A percentile compares a stretch with the other conserved stretches of the same genome.
phyloP scores from a whole-genome alignment of 1,284 basidiomycete genomes.

The Ustilago vetiveriae region DNA sequence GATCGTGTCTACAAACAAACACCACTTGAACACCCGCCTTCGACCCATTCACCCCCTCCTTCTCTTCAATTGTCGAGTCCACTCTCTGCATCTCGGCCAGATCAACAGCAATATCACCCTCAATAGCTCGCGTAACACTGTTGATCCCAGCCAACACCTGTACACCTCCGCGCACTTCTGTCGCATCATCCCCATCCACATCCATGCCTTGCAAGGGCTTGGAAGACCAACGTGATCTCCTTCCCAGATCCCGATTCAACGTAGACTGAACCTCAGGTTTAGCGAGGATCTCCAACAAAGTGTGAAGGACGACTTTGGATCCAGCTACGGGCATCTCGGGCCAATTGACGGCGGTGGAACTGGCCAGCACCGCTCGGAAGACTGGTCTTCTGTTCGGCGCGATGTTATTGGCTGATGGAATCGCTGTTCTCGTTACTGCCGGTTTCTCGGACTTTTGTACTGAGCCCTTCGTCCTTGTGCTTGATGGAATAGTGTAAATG shows the following conservation, averaged over 20 bases:
- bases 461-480: too few species aligned
- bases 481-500: too few species aligned
- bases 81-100: conserved; percentile 1
- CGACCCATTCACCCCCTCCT: background rate
- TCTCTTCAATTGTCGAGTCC: conserved; percentile 5
- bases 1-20: conserved; percentile 46
- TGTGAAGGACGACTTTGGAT: conserved; percentile 44
- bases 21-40: conserved; percentile 17
- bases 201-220: background rate
- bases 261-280: conserved; percentile 10
- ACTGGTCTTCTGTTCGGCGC: conserved; percentile 34
- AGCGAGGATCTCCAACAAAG: conserved; percentile 34
- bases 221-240: conserved; percentile 2
- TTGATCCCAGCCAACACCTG: conserved; percentile 39
- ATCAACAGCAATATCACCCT: conserved; percentile 21
- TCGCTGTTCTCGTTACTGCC: background rate
- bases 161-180: too few species aligned
- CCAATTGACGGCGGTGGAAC: conserved; percentile 43
- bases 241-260: conserved; percentile 18
- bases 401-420: conserved; percentile 3
- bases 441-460: too few species aligned
- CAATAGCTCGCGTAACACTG: conserved; percentile 36
- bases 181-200: too few species aligned
- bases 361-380: conserved; percentile 45
- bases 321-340: conserved; percentile 42